Percentiles rank a stretch among this genome's conserved stretches.
phyloP scores from a whole-genome alignment of 176 grass and related monocot species.

The Triticum urartu region DNA sequence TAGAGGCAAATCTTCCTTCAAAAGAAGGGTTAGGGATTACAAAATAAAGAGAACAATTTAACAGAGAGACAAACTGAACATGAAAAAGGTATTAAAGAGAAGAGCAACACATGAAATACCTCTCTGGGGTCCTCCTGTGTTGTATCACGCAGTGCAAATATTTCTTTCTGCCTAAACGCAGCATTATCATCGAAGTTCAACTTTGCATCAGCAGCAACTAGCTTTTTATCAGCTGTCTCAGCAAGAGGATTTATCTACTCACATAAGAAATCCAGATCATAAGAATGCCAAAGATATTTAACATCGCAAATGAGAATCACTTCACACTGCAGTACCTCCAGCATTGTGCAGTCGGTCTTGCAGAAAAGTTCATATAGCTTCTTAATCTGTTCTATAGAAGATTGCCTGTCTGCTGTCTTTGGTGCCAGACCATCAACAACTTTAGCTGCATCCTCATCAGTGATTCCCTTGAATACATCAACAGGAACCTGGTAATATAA shows the following conservation, averaged over 20 bases:
- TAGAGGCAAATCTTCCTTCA: neutral
- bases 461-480: constrained; percentile 98
- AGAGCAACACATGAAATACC: constrained; percentile 31
- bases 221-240: constrained; percentile 85
- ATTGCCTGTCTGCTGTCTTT: constrained; percentile 73
- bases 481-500: constrained; percentile 70
- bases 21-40: neutral
- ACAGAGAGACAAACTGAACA: constrained; percentile 11
- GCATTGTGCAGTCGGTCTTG: constrained; percentile 79
- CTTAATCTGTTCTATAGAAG: constrained; percentile 97
- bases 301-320: neutral
- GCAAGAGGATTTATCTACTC: constrained; percentile 95
- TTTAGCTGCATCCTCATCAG: constrained; percentile 93
- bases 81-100: neutral
- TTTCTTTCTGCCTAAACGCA: constrained; percentile 91
- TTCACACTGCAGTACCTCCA: constrained; percentile 63
- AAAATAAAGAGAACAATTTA: neutral
- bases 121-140: constrained; percentile 98
- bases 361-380: constrained; percentile 91
- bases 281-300: neutral
- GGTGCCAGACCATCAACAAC: constrained; percentile 93
- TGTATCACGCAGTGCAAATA: constrained; percentile 88
- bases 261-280: constrained; percentile 37
- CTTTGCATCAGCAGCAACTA: constrained; percentile 98
- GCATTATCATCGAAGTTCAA: constrained; percentile 99